A percentile compares a stretch with the other conserved stretches of the same genome.
Evolutionary conservation across 225 moss, liverwort and hornwort species (phyloP).

Genomic region (Bryum argenteum): DNA sequence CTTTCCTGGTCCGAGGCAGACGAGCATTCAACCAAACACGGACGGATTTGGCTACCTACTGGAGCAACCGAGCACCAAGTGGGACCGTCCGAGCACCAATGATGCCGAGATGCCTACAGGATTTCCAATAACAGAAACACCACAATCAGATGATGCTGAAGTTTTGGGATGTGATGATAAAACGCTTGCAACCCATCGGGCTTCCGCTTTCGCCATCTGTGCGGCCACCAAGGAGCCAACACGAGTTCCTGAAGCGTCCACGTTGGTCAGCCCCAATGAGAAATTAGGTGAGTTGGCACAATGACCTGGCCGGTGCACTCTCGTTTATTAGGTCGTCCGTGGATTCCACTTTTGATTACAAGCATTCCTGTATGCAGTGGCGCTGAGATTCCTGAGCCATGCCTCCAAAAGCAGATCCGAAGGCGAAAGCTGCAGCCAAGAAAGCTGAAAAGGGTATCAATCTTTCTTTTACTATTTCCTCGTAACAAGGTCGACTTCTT

Average conservation of each 20-base stretch:
- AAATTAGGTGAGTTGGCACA: slow-evolving; percentile 35
- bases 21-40: slow-evolving; percentile 5
- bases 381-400: slow-evolving; percentile 25
- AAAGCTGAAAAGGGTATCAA: slow-evolving; percentile 47
- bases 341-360: not conserved
- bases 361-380: not conserved
- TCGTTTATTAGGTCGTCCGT: slow-evolving; percentile 6
- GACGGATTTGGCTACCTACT: slow-evolving; percentile 29
- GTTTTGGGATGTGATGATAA: slow-evolving; percentile 13
- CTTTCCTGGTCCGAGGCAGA: slow-evolving; percentile 9
- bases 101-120: slow-evolving; percentile 20
- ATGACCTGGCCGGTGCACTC: slow-evolving; percentile 24
- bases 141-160: not conserved
- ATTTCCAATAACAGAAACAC: slow-evolving; percentile 12
- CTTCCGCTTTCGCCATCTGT: slow-evolving; percentile 12
- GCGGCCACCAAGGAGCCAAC: not conserved
- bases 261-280: slow-evolving; percentile 4
- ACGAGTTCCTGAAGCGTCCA: not conserved
- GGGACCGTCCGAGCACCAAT: slow-evolving; percentile 1
- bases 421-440: slow-evolving; percentile 45
- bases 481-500: not conserved
- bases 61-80: not conserved
- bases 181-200: slow-evolving; percentile 12
- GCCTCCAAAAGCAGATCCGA: slow-evolving; percentile 43
- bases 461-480: not conserved